These are phyloP conservation scores for Auriscalpium microsporum DNA, from an alignment of 768 basidiomycete genomes.

Conservation along the genomic window DNA sequence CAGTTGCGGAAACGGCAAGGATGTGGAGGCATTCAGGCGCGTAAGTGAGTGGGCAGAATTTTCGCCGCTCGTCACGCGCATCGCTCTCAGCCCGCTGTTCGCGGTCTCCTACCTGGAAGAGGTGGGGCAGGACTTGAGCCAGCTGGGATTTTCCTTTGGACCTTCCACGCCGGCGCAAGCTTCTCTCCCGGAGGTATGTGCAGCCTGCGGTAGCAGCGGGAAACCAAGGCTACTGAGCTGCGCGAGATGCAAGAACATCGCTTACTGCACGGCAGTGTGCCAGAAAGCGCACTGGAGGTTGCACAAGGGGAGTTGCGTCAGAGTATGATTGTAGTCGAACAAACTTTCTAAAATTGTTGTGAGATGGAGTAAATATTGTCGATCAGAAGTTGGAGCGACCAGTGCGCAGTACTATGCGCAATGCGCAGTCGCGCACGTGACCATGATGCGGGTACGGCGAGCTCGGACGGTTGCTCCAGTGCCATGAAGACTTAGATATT, in stretches of 20 bases:
- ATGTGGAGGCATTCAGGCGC: slow-evolving; percentile 29
- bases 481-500: too few relatives aligned
- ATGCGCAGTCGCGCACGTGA: too few relatives aligned
- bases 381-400: too few relatives aligned
- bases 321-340: too few relatives aligned
- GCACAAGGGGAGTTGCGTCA: slow-evolving; percentile 26
- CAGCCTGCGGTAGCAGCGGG: slow-evolving; percentile 22
- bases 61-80: slow-evolving; percentile 36
- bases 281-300: slow-evolving; percentile 40
- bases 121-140: slow-evolving; percentile 15
- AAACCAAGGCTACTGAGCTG: slow-evolving; percentile 28
- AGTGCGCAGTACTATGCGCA: too few relatives aligned
- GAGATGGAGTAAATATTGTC: too few relatives aligned
- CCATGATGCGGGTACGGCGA: too few relatives aligned
- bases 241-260: slow-evolving; percentile 28
- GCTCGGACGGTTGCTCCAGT: too few relatives aligned
- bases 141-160: background rate
- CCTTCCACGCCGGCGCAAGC: background rate
- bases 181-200: slow-evolving; percentile 16
- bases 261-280: slow-evolving; percentile 38
- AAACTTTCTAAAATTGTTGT: too few relatives aligned
- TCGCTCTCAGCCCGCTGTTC: slow-evolving; percentile 48
- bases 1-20: slow-evolving; percentile 43
- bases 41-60: slow-evolving; percentile 30
- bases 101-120: slow-evolving; percentile 41